Base-by-base conservation (phyloP, 2,329 filamentous ascomycete genomes). In the Aureobasidium subglaciale region DNA sequence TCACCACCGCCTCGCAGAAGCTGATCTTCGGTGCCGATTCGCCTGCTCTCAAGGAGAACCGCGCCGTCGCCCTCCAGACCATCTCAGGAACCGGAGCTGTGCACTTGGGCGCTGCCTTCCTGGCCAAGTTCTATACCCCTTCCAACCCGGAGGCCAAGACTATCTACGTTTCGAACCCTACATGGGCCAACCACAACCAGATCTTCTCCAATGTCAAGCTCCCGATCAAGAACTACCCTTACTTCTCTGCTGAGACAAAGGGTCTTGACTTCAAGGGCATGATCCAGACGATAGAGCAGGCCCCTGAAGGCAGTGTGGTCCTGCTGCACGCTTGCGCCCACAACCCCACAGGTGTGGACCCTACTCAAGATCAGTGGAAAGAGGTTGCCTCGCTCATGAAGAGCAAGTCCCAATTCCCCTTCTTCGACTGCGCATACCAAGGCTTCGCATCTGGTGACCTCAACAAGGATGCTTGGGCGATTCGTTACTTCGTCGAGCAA, bases 131-230 rank as follows among this genome's bases (percentile, higher is more conserved):
- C 83, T 96, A 89, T 80, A 78, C 77, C 57, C 73, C 76, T 13
- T 67, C 70, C 54, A 70, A 78, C 67, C 79, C 81, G 68, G 83
- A 80, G 74, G 86, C 82, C 63, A 70, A 70, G 61, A 83, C 85
- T 58, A 83, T 95, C 74, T 96, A 96, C 80, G 79, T 97, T 71
- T 96, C 90, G 67, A 88, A 87, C 72, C 93, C 93, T 53, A 99
- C 93, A 59, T 99, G 93, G 93, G 90, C 88, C 63, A 99, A 99
- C 78, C 93, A 99, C 83, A 86, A 95, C 77, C 93, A 97, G 74
- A 96, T 99, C 79, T 96, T 99, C 78, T 82, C 79, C 73, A 97
- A 97, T 69, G 90, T 96, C 68, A 80, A 82, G 64, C 78, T 97
- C 27, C 76, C 83, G 30, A 82, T 90, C 65, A 85, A 85, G 63